Base-by-base conservation (phyloP, 1,139 yeast genomes). In the Hyphopichia buzzinii region DNA sequence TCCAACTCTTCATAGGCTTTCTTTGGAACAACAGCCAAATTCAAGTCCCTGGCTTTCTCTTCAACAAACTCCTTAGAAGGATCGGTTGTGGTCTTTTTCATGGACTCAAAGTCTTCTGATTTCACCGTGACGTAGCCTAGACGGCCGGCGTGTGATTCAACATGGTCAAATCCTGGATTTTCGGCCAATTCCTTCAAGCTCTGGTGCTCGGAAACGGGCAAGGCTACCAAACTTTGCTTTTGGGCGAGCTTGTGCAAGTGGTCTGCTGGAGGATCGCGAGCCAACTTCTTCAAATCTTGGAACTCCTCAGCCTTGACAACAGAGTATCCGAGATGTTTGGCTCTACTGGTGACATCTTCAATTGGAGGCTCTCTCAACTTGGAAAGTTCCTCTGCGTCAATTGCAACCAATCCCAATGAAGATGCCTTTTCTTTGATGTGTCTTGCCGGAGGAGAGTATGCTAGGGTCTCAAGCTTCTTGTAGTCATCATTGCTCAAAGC, bases 361-460 rank as follows among this genome's bases (percentile, higher is more conserved):
- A 38, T 30, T 5, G 37, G 25, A 14, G 57, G 55, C 17, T 31
- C 36, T 14, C 31, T 33, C 34, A 58, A 45, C 3, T 41, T 28
- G 2, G 38, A 30, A 17, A 51, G 45, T 10, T 55, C 57, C 4
- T 41, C 45, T 1, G 34, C 17, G 1, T 57, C 45, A 4, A 67
- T n/a, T 17, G 59, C 36, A 6, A 53, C 46, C 29, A 55, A 48
- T 2, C 59, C 58, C 23, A 49, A 51, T 3, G 46, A 42, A 12
- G 41, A 35, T 2, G 64, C 54, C 14, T 45, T 46, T 14, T 46
- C 41, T 2, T 38, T 35, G n/a, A 67, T 36, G 32, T 62, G 63
- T 8, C 49, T 54, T 10, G 50, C 19, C 8, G 55, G 41, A 5
- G 73, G 73, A 8, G 50, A 43, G 23, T 51, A 36, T 0, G 56